A percentile compares a stretch with the other conserved stretches of the same genome.
phyloP scores from a whole-genome alignment of 305 asterid species.

The Solanum hybrid region DNA sequence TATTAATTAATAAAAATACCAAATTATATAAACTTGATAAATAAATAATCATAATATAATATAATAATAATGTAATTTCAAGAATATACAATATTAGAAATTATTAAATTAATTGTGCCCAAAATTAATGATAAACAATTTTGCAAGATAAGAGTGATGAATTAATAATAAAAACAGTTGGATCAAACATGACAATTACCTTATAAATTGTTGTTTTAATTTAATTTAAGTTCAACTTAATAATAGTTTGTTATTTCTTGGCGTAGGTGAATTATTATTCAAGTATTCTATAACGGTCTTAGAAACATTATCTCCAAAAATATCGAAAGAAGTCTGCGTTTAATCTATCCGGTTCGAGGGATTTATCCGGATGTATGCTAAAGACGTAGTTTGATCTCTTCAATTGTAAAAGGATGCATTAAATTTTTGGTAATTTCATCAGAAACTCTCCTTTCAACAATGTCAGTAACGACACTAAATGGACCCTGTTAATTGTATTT shows the following conservation, averaged over 20 bases:
- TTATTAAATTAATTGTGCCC: not conserved
- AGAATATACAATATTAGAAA: not conserved
- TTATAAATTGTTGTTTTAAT: not conserved
- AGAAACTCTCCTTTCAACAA: not conserved
- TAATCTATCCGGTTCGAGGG: not conserved
- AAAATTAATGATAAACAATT: not conserved
- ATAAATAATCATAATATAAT: no score
- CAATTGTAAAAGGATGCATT: not conserved
- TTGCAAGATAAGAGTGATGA: not conserved
- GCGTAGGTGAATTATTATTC: not conserved
- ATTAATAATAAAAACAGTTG: not conserved
- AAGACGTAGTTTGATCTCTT: not conserved
- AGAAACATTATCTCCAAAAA: not conserved
- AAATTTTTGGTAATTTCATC: not conserved
- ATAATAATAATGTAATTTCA: not conserved
- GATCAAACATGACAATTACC: not conserved
- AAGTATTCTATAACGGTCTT: not conserved
- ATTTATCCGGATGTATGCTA: not conserved
- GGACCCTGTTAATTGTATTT: not conserved
- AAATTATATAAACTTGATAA: no score
- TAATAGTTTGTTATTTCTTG: not conserved
- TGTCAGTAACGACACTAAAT: not conserved
- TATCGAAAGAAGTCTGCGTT: not conserved
- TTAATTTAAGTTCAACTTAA: not conserved
- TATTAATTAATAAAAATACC: no score